phyloP scores from a whole-genome alignment of 106 monocot species.

The Apostasia shenzhenica region DNA sequence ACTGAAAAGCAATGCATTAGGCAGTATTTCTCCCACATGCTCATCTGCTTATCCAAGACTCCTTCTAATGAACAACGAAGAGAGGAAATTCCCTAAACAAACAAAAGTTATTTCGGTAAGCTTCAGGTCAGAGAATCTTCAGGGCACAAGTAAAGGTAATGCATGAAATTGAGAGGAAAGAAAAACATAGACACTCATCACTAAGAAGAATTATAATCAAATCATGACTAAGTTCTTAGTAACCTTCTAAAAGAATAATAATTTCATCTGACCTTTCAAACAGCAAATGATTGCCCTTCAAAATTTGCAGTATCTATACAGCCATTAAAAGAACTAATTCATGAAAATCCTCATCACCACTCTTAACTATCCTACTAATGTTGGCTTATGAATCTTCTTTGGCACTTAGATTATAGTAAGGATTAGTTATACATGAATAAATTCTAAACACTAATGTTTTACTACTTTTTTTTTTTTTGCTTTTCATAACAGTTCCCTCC shows the following conservation, averaged over 20 bases:
- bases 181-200: neutral
- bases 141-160: neutral
- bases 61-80: constrained; percentile 37
- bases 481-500: no score
- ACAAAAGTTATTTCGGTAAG: neutral
- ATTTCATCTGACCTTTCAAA: neutral
- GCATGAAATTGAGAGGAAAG: neutral
- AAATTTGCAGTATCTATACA: neutral
- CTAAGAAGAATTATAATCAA: neutral
- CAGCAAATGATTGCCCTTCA: neutral
- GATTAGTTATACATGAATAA: no score
- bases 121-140: constrained; percentile 1
- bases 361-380: no score
- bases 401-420: no score
- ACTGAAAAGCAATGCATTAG: constrained; percentile 56
- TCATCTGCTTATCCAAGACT: constrained; percentile 42
- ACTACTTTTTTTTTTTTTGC: no score
- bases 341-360: no score
- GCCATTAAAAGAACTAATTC: no score
- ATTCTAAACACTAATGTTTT: no score
- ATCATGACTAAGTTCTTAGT: neutral
- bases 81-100: constrained; percentile 43
- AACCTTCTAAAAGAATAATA: neutral
- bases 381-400: no score
- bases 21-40: constrained; percentile 76